Conservation (phyloP, 2,329 filamentous ascomycete genomes). For the Xylaria multiplex region DNA sequence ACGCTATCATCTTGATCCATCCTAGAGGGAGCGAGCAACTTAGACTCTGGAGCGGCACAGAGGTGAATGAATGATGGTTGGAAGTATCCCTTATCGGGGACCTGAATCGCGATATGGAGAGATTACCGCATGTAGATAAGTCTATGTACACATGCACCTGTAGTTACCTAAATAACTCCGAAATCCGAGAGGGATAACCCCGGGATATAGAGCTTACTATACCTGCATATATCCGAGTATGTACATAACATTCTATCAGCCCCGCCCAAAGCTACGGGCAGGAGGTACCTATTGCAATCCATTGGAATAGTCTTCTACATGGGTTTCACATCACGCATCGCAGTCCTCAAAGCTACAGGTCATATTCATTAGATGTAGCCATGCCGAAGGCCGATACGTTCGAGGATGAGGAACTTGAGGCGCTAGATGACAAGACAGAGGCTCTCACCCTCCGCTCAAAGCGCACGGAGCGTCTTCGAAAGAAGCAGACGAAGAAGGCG, state of each 20-base stretch:
- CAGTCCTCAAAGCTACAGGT: background rate
- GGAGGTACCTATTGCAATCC: too few species aligned
- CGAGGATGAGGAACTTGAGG: conserved; percentile 58
- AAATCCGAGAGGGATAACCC: too few species aligned
- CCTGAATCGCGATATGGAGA: too few species aligned
- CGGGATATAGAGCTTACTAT: too few species aligned
- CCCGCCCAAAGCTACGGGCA: too few species aligned
- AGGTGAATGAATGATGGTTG: background rate
- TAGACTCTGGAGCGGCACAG: background rate
- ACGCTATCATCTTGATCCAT: conserved; percentile 32
- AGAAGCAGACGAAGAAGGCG: conserved; percentile 54
- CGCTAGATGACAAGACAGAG: conserved; percentile 57
- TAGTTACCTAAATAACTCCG: too few species aligned
- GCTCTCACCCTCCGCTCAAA: conserved; percentile 61
- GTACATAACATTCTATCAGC: too few species aligned
- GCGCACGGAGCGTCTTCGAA: conserved; percentile 59
- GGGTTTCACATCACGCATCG: background rate
- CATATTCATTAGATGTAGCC: background rate
- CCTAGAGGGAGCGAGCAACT: background rate
- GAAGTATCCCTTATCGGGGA: too few species aligned
- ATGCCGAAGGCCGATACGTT: conserved; percentile 24
- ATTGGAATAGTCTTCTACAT: background rate
- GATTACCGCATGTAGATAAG: too few species aligned
- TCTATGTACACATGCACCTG: too few species aligned
- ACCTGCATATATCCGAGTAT: too few species aligned